Conservation (phyloP, 1,284 basidiomycete species). For the Ceraceosorus guamensis region DNA sequence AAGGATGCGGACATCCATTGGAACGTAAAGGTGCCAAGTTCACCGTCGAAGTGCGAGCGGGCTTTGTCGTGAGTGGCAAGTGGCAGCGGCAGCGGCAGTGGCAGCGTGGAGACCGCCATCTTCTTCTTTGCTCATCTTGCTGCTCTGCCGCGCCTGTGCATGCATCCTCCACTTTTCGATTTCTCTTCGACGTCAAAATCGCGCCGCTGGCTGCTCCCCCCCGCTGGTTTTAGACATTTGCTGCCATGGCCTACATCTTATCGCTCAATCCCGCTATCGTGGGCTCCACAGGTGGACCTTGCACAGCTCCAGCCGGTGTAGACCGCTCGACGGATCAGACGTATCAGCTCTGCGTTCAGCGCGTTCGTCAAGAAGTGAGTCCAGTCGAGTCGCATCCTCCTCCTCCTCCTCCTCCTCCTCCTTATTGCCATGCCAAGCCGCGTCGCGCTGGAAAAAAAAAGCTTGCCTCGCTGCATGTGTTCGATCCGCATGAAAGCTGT, state of each 20-base stretch:
- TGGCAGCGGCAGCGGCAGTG: too few species aligned
- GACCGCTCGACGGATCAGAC: slow-evolving; percentile 55
- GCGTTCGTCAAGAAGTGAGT: slow-evolving; percentile 53
- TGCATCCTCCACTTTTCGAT: neutral
- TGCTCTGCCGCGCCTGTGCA: neutral
- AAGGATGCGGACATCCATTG: slow-evolving; percentile 69
- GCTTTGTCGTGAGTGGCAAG: slow-evolving; percentile 26
- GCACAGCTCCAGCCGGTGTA: slow-evolving; percentile 44
- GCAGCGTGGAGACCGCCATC: slow-evolving; percentile 47
- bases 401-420: too few species aligned
- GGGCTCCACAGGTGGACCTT: slow-evolving; percentile 69
- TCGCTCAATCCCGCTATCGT: slow-evolving; percentile 60
- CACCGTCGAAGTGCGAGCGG: slow-evolving; percentile 42
- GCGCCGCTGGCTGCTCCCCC: too few species aligned
- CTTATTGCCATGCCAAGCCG: too few species aligned
- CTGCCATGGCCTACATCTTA: slow-evolving; percentile 54
- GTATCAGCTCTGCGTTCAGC: slow-evolving; percentile 54
- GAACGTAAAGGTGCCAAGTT: slow-evolving; percentile 71
- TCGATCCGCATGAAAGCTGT: too few species aligned
- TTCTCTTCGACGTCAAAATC: neutral
- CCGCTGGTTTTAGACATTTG: too few species aligned
- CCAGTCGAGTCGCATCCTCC: too few species aligned
- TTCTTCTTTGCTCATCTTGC: slow-evolving; percentile 13
- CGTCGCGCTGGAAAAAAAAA: too few species aligned
- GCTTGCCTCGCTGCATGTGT: too few species aligned